Conservation (phyloP, 306 rosid species). For the Ochetophila trinervis region DNA sequence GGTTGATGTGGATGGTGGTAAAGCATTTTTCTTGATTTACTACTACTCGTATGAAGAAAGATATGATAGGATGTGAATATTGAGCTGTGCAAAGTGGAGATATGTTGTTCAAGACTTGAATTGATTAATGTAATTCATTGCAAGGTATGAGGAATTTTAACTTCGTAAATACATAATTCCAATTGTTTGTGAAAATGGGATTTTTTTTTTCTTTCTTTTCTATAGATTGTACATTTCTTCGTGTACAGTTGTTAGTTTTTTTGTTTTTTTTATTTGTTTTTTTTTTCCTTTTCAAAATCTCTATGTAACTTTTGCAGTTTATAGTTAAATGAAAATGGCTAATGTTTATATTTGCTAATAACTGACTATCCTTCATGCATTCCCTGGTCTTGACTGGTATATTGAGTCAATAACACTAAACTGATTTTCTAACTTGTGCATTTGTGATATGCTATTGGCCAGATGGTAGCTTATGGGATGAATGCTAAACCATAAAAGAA, state of each 20-base stretch:
- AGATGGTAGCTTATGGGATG: background rate
- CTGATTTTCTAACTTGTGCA: background rate
- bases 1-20: slow-evolving; percentile 27
- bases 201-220: slow-evolving; percentile 3
- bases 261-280: too few relatives aligned
- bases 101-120: slow-evolving; percentile 33
- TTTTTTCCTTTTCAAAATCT: slow-evolving; percentile 12
- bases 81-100: slow-evolving; percentile 37
- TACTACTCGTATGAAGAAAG: slow-evolving; percentile 20
- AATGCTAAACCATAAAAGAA: background rate
- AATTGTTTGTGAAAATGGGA: slow-evolving; percentile 26
- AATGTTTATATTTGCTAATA: background rate
- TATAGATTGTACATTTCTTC: background rate
- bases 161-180: slow-evolving; percentile 29
- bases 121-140: slow-evolving; percentile 33
- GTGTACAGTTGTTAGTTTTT: slow-evolving; percentile 17
- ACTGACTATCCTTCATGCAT: background rate
- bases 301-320: background rate
- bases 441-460: background rate
- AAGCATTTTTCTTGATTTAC: slow-evolving; percentile 36
- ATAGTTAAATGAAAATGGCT: background rate
- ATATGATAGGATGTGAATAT: slow-evolving; percentile 40
- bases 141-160: slow-evolving; percentile 38
- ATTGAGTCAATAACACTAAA: too few relatives aligned
- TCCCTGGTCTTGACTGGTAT: background rate